phyloP scores from a whole-genome alignment of 192 early-diverging fungal species.

The Coemansia reversa region DNA sequence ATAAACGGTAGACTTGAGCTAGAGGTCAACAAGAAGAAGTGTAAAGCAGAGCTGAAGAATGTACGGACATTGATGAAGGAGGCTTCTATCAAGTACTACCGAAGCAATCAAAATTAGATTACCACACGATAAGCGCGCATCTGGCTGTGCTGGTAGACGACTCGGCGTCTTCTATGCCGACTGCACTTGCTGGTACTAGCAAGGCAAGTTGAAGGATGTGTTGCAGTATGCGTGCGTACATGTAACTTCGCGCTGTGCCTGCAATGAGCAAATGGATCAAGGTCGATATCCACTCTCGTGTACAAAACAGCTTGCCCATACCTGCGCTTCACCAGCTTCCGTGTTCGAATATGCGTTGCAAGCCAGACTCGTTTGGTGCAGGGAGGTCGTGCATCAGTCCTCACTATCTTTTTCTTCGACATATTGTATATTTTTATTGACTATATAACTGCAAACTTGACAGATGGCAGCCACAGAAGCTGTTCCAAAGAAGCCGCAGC shows the following conservation, averaged over 20 bases:
- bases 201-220: background rate
- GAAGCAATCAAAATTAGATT: background rate
- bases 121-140: background rate
- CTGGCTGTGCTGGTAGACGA: background rate
- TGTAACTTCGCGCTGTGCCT: background rate
- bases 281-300: background rate
- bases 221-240: background rate
- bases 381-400: background rate
- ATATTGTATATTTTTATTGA: background rate
- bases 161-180: background rate
- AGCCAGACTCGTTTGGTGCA: background rate
- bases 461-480: background rate
- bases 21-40: background rate
- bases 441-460: background rate
- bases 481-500: constrained; percentile 20
- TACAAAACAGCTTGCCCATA: background rate
- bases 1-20: background rate
- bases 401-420: background rate
- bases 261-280: background rate
- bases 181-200: background rate
- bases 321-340: background rate
- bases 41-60: background rate
- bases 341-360: background rate
- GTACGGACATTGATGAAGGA: no score
- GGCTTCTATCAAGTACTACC: background rate